Evolutionary conservation across 1,284 basidiomycete species (phyloP), one percentile per base, ranked within the genome.

Genomic region (Trametes pubescens): DNA sequence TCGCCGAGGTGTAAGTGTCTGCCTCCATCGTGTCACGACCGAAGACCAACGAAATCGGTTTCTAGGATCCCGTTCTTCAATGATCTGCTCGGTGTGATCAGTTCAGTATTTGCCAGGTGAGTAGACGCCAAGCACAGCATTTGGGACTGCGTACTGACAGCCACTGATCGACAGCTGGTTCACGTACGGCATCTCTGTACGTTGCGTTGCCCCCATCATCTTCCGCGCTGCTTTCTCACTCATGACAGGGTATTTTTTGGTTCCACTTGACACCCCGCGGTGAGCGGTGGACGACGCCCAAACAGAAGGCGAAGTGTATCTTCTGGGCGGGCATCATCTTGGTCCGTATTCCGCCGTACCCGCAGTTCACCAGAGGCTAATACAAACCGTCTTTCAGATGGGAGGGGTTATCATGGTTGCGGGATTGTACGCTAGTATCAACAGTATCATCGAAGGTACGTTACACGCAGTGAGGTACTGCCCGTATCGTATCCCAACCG

Each of bases 31-130:
- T 35, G 24, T 14, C n/a, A 3, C 3, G 22, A 10, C 11, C 13
- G 9, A 7, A 29, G 16, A 14, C 47, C 29, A 16, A 48, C 47
- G 7, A 8, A 8, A 1, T 1, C 40, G 9, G 16, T 24, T 16
- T 24, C 5, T 56, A 75, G 74, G 0, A 75, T 76, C 53, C 75
- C 75, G 22, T 76, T 76, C 69, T 76, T 76, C 72, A 76, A 76
- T 64, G 75, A 74, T 51, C 66, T 76, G 13, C 69, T 76, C 32
- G 73, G 74, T 4, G 74, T 76, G 13, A 75, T 76, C 60, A 71
- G 69, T 52, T 43, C 75, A 11, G 44, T 76, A 18, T 76, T 76
- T 57, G 74, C 74, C n/a, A 72, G 71, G 70, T 72, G 47, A 24
- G 71, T 40, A 34, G n/a, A 13, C 29, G 43, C 8, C 3, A 13